Conservation (phyloP, 768 basidiomycete genomes). For the Leccinum variicolor region DNA sequence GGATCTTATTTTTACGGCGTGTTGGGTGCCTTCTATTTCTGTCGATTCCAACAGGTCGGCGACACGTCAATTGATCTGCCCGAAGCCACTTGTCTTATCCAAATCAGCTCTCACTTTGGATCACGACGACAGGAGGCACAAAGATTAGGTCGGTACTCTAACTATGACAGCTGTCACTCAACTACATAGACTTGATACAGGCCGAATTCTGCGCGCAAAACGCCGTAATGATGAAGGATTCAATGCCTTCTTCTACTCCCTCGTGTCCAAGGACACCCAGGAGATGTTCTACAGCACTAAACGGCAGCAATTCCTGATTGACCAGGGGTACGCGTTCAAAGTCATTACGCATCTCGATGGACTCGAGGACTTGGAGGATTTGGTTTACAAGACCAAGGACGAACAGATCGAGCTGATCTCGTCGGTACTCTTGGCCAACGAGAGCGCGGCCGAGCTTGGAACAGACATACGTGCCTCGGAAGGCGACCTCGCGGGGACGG, state of each 20-base stretch:
- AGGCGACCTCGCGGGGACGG: constrained; percentile 80
- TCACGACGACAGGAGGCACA: constrained; percentile 98
- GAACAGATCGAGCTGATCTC: constrained; percentile 97
- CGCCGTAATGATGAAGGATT: constrained; percentile 98
- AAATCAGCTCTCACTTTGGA: constrained; percentile 99
- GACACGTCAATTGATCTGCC: constrained; percentile 99
- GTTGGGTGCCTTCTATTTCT: constrained; percentile 11
- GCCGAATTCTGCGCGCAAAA: constrained; percentile 95
- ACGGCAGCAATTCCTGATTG: constrained; percentile 96
- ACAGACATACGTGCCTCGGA: constrained; percentile 80
- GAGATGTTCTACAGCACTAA: constrained; percentile 99
- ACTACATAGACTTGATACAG: constrained; percentile 39
- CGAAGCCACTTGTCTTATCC: constrained; percentile 98
- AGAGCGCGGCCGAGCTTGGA: constrained; percentile 85
- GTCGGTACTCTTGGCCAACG: constrained; percentile 86
- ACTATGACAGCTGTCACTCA: constrained; percentile 12
- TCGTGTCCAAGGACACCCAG: constrained; percentile 98
- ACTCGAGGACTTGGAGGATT: constrained; percentile 75
- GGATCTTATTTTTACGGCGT: constrained; percentile 18
- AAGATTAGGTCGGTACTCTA: constrained; percentile 63
- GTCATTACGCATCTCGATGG: constrained; percentile 98
- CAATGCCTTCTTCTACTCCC: constrained; percentile 99
- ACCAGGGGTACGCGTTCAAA: constrained; percentile 99
- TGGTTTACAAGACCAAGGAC: constrained; percentile 88
- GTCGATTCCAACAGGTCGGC: constrained; percentile 62